phyloP scores from a whole-genome alignment of 768 basidiomycete genomes.

The Lepiota brunneoincarnata region DNA sequence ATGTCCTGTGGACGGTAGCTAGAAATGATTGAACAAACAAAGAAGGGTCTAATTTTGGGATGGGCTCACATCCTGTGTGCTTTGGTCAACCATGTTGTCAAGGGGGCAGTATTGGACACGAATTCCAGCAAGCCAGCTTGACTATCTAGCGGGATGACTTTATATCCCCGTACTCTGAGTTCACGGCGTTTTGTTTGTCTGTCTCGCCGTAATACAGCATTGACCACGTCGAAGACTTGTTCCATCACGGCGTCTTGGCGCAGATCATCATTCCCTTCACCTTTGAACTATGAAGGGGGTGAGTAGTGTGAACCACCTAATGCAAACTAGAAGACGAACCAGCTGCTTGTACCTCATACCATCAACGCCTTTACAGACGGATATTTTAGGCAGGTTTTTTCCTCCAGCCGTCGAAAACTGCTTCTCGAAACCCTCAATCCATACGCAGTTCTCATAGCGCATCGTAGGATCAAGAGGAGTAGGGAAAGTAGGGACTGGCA shows the following conservation, averaged over 20 bases:
- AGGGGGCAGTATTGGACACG: conserved; percentile 71
- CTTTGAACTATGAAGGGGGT: conserved; percentile 70
- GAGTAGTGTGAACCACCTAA: neutral
- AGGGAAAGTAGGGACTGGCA: conserved; percentile 83
- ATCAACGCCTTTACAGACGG: conserved; percentile 61
- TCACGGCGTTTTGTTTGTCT: conserved; percentile 71
- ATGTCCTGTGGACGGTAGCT: conserved; percentile 72
- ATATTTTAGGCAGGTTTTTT: conserved; percentile 80
- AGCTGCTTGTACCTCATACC: conserved; percentile 73
- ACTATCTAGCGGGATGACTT: conserved; percentile 79
- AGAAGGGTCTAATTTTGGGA: neutral
- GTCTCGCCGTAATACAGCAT: conserved; percentile 70
- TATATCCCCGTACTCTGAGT: conserved; percentile 80
- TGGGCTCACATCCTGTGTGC: conserved; percentile 61
- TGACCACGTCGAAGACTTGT: conserved; percentile 92
- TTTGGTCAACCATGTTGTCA: conserved; percentile 56
- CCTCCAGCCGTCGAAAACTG: conserved; percentile 73
- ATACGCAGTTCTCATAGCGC: conserved; percentile 68
- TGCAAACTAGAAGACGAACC: conserved; percentile 41
- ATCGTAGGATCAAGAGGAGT: conserved; percentile 68
- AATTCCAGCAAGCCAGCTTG: conserved; percentile 90
- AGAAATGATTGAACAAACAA: neutral
- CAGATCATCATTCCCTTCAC: conserved; percentile 85
- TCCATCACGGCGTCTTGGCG: conserved; percentile 99
- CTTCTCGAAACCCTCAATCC: conserved; percentile 59